Evolutionary conservation across 176 grass and related monocot species (phyloP).

Genomic region (Oryza longistaminata): DNA sequence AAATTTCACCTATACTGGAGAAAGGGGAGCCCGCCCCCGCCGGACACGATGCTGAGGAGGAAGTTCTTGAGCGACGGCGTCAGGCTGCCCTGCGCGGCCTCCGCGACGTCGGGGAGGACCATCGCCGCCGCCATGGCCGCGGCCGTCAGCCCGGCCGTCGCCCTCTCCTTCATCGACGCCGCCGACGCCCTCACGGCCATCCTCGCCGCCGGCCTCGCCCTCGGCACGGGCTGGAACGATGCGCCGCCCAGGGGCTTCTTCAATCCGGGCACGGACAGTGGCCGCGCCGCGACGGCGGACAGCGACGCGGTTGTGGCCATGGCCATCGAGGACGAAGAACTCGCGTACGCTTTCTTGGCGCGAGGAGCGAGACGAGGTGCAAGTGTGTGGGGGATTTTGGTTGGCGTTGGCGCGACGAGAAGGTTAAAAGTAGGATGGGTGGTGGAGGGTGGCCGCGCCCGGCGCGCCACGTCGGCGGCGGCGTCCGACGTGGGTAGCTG

Average conservation of each 20-base stretch:
- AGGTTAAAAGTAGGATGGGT: conserved; percentile 51
- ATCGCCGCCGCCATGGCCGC: conserved; percentile 47
- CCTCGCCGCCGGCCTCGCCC: conserved; percentile 38
- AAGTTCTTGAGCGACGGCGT: conserved; percentile 78
- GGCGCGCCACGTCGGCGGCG: conserved; percentile 39
- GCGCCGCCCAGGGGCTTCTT: conserved; percentile 27
- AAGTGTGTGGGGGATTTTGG: not conserved
- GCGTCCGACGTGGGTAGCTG: conserved; percentile 46
- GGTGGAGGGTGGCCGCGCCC: conserved; percentile 7
- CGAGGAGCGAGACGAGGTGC: not conserved
- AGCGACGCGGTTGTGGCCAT: conserved; percentile 54
- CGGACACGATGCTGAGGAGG: conserved; percentile 67
- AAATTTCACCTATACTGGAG: too few relatives aligned
- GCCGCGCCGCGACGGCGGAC: conserved; percentile 33
- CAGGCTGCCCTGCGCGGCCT: conserved; percentile 43
- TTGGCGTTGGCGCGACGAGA: conserved; percentile 15
- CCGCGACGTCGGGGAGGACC: conserved; percentile 53
- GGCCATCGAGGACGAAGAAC: conserved; percentile 30
- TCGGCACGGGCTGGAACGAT: conserved; percentile 28
- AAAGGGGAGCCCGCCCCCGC: too few relatives aligned
- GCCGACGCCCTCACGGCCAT: conserved; percentile 49
- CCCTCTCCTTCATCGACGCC: conserved; percentile 51
- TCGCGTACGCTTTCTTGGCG: not conserved
- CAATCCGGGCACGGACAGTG: conserved; percentile 39
- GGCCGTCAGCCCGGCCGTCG: conserved; percentile 48